Conservation (phyloP, 176 grass and related monocot species). For the Eragrostis nindensis region DNA sequence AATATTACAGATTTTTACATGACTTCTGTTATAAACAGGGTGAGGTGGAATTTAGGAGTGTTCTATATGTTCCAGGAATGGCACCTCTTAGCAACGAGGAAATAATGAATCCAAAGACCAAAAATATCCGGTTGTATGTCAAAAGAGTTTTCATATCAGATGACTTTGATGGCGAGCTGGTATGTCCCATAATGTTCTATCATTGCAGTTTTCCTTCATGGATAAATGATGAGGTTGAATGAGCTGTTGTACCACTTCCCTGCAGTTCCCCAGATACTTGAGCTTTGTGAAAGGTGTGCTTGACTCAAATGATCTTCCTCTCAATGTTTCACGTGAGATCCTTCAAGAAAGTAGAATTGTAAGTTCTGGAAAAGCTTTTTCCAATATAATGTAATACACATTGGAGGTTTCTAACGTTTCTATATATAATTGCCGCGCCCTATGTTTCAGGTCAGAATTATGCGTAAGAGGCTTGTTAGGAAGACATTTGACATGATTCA, state of each 20-base stretch:
- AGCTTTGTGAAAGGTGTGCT: constrained; percentile 96
- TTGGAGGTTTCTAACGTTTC: neutral
- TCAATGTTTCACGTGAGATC: constrained; percentile 95
- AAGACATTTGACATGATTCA: constrained; percentile 99
- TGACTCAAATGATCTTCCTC: constrained; percentile 90
- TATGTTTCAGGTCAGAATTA: constrained; percentile 77
- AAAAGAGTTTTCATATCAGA: constrained; percentile 95
- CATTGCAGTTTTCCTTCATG: neutral
- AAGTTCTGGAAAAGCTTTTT: constrained; percentile 42
- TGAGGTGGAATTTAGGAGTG: constrained; percentile 94
- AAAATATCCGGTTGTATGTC: constrained; percentile 90
- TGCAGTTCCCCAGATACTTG: constrained; percentile 90
- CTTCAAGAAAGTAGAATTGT: constrained; percentile 98
- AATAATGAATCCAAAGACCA: constrained; percentile 84
- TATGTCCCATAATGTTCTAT: constrained; percentile 22
- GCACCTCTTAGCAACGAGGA: constrained; percentile 88
- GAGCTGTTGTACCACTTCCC: constrained; percentile 27
- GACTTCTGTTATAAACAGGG: constrained; percentile 56
- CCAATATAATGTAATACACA: constrained; percentile 7
- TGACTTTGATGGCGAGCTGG: constrained; percentile 93
- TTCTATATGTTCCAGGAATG: constrained; percentile 93
- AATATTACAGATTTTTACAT: constrained; percentile 21
- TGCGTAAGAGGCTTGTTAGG: constrained; percentile 94
- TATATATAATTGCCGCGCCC: neutral
- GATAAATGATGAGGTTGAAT: neutral